phyloP scores from a whole-genome alignment of 345 rosid genomes.

The Citrus medica region DNA sequence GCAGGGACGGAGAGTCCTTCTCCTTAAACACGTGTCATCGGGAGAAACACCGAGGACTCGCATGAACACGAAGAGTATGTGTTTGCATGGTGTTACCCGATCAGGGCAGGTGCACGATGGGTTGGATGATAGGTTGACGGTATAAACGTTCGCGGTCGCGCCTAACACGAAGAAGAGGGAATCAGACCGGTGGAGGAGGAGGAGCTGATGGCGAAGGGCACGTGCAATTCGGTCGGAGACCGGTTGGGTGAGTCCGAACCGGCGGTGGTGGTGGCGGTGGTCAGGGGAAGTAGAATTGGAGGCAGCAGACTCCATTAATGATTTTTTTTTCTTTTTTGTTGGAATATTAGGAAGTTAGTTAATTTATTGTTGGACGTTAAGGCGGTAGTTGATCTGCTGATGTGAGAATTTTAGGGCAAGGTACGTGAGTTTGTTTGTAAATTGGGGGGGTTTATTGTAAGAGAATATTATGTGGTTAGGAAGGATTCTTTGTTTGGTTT shows the following conservation, averaged over 20 bases:
- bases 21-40: constrained; percentile 57
- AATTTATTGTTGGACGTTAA: neutral
- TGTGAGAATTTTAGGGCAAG: neutral
- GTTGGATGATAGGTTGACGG: constrained; percentile 47
- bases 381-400: neutral
- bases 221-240: constrained; percentile 57
- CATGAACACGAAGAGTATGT: constrained; percentile 68
- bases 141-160: constrained; percentile 85
- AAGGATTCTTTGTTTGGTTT: constrained; percentile 46
- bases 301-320: constrained; percentile 48
- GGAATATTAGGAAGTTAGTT: neutral
- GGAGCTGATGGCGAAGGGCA: constrained; percentile 66
- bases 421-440: neutral
- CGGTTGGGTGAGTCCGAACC: constrained; percentile 39
- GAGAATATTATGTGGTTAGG: constrained; percentile 18
- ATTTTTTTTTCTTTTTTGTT: no score
- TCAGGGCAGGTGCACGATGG: constrained; percentile 89
- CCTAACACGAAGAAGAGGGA: constrained; percentile 70
- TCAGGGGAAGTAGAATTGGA: constrained; percentile 32
- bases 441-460: neutral
- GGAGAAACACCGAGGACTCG: constrained; percentile 66
- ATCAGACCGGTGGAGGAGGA: constrained; percentile 58
- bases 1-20: constrained; percentile 65
- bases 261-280: constrained; percentile 13
- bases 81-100: constrained; percentile 83